Percentiles rank a stretch among this genome's conserved stretches.
Conservation (phyloP, 257 asterid species). For the Plantago ovata region DNA sequence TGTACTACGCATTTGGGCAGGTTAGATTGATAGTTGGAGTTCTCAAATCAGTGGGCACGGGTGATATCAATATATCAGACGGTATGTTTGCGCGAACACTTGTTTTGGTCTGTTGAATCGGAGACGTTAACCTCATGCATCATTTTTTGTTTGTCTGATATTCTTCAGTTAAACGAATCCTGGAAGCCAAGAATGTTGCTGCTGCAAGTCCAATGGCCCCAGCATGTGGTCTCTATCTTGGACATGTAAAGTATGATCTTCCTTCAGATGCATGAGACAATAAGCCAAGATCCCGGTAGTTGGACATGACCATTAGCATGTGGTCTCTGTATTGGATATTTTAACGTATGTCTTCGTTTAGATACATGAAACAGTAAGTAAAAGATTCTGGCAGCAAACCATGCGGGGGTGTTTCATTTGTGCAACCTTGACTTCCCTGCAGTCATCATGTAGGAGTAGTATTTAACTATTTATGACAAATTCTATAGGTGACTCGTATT, state of each 20-base stretch:
- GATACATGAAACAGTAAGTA: no score
- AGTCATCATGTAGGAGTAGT: no score
- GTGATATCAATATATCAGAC: slow-evolving; percentile 59
- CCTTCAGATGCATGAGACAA: slow-evolving; percentile 30
- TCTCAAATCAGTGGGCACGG: slow-evolving; percentile 78
- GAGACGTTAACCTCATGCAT: background rate
- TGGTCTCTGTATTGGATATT: no score
- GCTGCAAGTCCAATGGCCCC: slow-evolving; percentile 97
- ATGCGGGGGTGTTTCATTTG: no score
- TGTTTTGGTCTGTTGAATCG: background rate
- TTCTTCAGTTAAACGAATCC: slow-evolving; percentile 65
- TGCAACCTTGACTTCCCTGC: no score
- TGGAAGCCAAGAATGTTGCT: slow-evolving; percentile 60
- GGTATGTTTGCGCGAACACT: slow-evolving; percentile 40
- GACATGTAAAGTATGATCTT: slow-evolving; percentile 76
- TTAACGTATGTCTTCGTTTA: no score
- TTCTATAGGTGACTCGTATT: no score
- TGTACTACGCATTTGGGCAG: no score
- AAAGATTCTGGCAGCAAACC: no score
- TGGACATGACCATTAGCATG: no score
- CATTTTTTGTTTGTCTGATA: background rate
- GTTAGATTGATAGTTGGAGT: slow-evolving; percentile 89
- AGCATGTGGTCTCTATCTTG: slow-evolving; percentile 91
- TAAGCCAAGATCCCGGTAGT: background rate
- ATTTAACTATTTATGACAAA: no score